Percentiles rank a stretch among this genome's conserved stretches.
These are phyloP conservation scores for Backusella psychrophila DNA, from an alignment of 192 early-diverging fungal species.

Conservation along the genomic window DNA sequence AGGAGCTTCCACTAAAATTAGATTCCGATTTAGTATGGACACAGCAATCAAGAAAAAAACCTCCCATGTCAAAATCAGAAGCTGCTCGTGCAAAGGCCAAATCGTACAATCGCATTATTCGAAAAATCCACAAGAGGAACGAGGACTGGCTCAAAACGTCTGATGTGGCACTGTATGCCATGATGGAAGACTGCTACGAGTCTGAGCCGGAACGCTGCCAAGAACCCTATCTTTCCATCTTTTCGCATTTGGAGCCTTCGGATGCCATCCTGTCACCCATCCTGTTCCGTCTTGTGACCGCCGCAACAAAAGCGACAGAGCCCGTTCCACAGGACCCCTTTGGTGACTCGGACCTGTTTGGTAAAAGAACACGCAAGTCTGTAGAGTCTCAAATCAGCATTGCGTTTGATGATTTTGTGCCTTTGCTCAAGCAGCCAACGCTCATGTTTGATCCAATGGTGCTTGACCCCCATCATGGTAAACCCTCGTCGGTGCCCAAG, in stretches of 20 bases:
- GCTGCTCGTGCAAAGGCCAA: conserved; percentile 20
- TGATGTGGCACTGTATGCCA: neutral
- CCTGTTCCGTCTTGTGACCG: conserved; percentile 12
- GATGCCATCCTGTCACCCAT: conserved; percentile 1
- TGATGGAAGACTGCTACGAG: conserved; percentile 15
- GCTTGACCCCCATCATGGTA: neutral
- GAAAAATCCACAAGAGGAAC: neutral
- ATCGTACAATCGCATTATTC: conserved; percentile 21
- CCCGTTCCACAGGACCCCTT: conserved; percentile 1
- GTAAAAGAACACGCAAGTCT: neutral
- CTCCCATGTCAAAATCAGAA: conserved; percentile 9
- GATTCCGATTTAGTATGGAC: neutral
- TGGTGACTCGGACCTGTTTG: neutral
- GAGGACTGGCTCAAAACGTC: conserved; percentile 8
- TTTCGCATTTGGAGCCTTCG: neutral
- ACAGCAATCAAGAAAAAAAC: neutral
- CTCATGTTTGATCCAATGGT: neutral
- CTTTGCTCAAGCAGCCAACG: neutral
- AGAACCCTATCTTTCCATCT: conserved; percentile 3
- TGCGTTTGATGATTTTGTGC: conserved; percentile 12
- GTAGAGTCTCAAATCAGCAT: neutral
- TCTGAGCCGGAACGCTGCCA: neutral
- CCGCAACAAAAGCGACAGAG: neutral
- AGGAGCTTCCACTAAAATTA: neutral
- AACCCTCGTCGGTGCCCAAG: neutral